Evolutionary conservation across 176 grass and related monocot genomes (phyloP), one percentile per base, ranked within the genome.

Genomic region (Calamus simplicifolius): DNA sequence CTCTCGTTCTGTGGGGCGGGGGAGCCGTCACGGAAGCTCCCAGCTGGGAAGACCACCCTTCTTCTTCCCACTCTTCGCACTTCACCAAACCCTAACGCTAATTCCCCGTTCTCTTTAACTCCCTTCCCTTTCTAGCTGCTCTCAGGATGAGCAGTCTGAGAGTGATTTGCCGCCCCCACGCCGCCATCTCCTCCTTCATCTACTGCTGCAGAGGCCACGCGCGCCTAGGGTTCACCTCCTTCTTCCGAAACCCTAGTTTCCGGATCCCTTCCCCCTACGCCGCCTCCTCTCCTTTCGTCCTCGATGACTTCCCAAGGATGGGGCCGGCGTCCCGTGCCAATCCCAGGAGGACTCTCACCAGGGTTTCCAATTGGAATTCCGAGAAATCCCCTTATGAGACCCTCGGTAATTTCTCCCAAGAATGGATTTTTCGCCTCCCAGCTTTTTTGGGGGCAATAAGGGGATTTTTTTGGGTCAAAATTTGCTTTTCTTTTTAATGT

Each of bases 341-440:
- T 56, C 75, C 74, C 49, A 81, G 84, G 80, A 81, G 69, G 72
- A 89, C 74, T 28, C 69, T 89, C 26, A 83, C 93, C n/a, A 81
- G 93, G 52, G 81, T 89, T 7, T 82, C 76, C 38, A 89, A 81
- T 56, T 98, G 93, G 93, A 89, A 88, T 52, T 98, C 81, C 14
- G 87, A 88, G 79, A 85, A 85, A 27, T 98, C 84, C 3, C 93
- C 87, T 8, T 89, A 98, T 52, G 79, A 85, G 64, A 98, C 84
- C 18, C 93, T 98, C 15, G 93, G 87, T 98, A 92, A 56, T 29
- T 25, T 38, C 26, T 56, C 29, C 18, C 63, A 16, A 64, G 13
- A 54, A 51, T 0, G 31, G 27, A 18, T 14, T 26, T 19, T 57
- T 50, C 31, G 7, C 29, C 29, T 31, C 29, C 29, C 31, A 1